Base-by-base conservation (phyloP, 2,329 filamentous ascomycete species). In the Paradendryphiella salina region DNA sequence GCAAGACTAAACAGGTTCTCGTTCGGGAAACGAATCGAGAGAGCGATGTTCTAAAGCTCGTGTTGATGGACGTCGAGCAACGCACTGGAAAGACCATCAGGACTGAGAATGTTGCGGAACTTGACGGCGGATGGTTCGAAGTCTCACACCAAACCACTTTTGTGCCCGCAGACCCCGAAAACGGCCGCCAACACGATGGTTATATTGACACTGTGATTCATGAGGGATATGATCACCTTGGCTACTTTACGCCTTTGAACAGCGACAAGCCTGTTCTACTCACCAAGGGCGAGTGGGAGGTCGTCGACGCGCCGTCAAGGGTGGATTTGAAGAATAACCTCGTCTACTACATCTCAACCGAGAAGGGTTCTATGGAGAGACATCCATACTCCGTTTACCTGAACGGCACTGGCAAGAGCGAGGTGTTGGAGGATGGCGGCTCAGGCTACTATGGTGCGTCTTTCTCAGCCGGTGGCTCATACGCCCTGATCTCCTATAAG, bases 81-180 rank as follows among this genome's bases (percentile, higher is more conserved):
- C 86, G 90, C 39, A 85, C 82, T 15, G 92, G 90, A 23, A 88
- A 87, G 71, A 87, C 89, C 0, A 85, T 96, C 39, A 82, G 93
- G 57, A 87, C 85, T 15, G 82, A 89, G 40, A 85, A 99, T 71
- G 85, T 96, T 40, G 83, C 85, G 58, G 81, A 87, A 50, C 79
- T 96, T n/a, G 94, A 99, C 70, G 92, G 92, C 17, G 95, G 94
- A 28, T 99, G 94, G 94, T 93, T 96, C 64, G 94, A 99, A 75
- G 90, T 96, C 34, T 90, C 90, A 1, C 87, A 96, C 64, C 84
- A 87, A 34, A 96, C 92, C 3, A 85, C 79, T 11, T 97, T 88
- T 67, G 86, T 99, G 50, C 94, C 94, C 1, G 89, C 90, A 3
- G 90, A 96, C 69, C 82, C 88, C 17, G 72, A 76, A 9, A 90